A percentile compares a stretch with the other conserved stretches of the same genome.
Conservation (phyloP, 257 asterid species). For the Solanum sejunctum region DNA sequence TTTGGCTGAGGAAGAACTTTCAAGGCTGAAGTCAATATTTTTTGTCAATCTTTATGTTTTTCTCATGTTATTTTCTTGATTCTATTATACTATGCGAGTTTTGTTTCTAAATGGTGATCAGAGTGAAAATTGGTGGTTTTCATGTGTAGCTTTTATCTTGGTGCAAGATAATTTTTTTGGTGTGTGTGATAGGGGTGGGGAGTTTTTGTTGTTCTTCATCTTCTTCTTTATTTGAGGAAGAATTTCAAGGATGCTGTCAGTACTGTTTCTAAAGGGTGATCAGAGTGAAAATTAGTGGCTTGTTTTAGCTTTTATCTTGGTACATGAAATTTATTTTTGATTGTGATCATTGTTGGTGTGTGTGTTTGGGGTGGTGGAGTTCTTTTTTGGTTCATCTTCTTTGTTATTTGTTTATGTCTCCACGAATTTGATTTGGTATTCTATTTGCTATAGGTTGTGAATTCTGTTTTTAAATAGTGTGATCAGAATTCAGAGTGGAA, state of each 20-base stretch:
- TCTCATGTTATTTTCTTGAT: not conserved
- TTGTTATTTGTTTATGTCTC: not conserved
- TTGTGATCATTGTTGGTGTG: not conserved
- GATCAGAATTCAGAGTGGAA: not conserved
- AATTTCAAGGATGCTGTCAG: constrained; percentile 76
- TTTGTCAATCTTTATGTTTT: not conserved
- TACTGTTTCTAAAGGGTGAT: not conserved
- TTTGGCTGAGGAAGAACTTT: constrained; percentile 76
- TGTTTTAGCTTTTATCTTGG: not conserved
- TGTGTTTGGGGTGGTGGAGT: not conserved
- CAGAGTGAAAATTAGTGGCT: not conserved
- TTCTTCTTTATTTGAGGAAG: constrained; percentile 70
- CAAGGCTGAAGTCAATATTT: not conserved
- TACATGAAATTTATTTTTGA: not conserved
- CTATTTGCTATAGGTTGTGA: not conserved
- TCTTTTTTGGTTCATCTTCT: not conserved
- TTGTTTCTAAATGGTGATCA: not conserved
- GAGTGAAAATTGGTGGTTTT: not conserved
- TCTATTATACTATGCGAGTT: not conserved
- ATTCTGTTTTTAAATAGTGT: not conserved
- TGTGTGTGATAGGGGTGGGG: not conserved
- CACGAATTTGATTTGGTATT: not conserved
- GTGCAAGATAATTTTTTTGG: not conserved
- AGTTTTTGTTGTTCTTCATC: not conserved
- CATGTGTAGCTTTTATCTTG: not conserved